A percentile compares a stretch with the other conserved stretches of the same genome.
phyloP scores from a whole-genome alignment of 495 filamentous ascomycete genomes.

The Aspergillus cristatus region DNA sequence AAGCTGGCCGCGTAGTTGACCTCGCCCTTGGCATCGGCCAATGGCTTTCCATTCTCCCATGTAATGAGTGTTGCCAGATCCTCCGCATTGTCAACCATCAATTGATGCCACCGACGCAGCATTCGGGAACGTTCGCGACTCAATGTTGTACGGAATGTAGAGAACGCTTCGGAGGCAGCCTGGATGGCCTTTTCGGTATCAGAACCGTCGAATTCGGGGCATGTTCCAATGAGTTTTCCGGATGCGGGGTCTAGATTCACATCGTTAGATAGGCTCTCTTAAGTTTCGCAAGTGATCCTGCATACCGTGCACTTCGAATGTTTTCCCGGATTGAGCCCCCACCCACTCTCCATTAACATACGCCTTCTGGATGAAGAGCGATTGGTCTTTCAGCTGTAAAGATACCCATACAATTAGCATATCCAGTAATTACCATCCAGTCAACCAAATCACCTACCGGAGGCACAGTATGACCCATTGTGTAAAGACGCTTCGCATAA shows the following conservation, averaged over 20 bases:
- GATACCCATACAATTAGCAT: background rate
- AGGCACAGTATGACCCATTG: slow-evolving; percentile 34
- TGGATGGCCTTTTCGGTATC: slow-evolving; percentile 75
- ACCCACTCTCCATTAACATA: slow-evolving; percentile 88
- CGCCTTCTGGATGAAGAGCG: slow-evolving; percentile 69
- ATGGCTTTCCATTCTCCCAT: slow-evolving; percentile 69
- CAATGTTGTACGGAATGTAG: slow-evolving; percentile 62
- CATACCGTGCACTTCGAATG: slow-evolving; percentile 67
- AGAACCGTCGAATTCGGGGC: slow-evolving; percentile 66
- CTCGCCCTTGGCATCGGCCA: slow-evolving; percentile 62
- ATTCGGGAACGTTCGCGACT: slow-evolving; percentile 74
- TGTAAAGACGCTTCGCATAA: slow-evolving; percentile 30
- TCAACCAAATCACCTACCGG: slow-evolving; percentile 17
- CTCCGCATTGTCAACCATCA: slow-evolving; percentile 78
- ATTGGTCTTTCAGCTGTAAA: slow-evolving; percentile 68
- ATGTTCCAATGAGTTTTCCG: slow-evolving; percentile 67
- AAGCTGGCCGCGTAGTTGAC: slow-evolving; percentile 64
- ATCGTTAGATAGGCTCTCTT: slow-evolving; percentile 3
- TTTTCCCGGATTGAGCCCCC: slow-evolving; percentile 61
- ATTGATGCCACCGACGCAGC: slow-evolving; percentile 82
- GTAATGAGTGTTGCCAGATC: slow-evolving; percentile 88
- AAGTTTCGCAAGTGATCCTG: background rate
- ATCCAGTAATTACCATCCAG: background rate
- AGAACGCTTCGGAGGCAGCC: slow-evolving; percentile 66
- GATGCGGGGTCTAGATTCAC: slow-evolving; percentile 62